These are phyloP conservation scores for Phoenix roebelenii DNA, from an alignment of 176 grass and related monocot species.

Conservation along the genomic window DNA sequence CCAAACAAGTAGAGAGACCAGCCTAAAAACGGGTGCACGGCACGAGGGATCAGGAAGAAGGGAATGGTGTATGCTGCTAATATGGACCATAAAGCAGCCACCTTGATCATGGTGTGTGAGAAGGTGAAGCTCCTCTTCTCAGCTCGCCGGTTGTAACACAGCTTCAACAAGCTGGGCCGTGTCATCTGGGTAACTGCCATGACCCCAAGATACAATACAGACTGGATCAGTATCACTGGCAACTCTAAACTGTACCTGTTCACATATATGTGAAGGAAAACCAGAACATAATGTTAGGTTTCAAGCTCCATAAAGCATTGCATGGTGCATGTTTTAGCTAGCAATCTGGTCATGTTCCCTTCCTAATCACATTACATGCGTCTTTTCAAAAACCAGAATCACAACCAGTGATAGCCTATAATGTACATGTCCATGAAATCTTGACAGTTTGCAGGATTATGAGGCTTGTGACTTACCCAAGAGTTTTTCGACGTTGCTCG, in stretches of 20 bases:
- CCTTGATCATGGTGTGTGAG: conserved; percentile 50
- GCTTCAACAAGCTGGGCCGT: conserved; percentile 62
- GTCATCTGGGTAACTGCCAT: conserved; percentile 47
- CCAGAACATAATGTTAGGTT: no score
- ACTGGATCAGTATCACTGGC: conserved; percentile 56
- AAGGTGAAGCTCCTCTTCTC: conserved; percentile 58
- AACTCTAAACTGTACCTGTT: conserved; percentile 66
- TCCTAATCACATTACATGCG: no score
- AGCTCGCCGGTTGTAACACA: conserved; percentile 65
- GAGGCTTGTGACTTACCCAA: conserved; percentile 39
- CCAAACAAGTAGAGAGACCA: conserved; percentile 83
- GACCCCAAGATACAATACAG: conserved; percentile 63
- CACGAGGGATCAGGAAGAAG: conserved; percentile 76
- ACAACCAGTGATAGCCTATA: no score
- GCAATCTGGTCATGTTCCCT: no score
- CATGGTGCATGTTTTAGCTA: no score
- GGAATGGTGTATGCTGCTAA: conserved; percentile 64
- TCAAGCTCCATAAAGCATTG: no score
- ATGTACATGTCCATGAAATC: no score
- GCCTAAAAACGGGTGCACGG: conserved; percentile 64
- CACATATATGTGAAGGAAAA: neutral
- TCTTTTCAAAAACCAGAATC: no score
- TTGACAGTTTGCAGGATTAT: no score
- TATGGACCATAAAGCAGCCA: conserved; percentile 51
- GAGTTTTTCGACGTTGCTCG: conserved; percentile 52